These are phyloP conservation scores for Phytophthora brassicae DNA, from an alignment of 352 stramenopile species.

Conservation along the genomic window DNA sequence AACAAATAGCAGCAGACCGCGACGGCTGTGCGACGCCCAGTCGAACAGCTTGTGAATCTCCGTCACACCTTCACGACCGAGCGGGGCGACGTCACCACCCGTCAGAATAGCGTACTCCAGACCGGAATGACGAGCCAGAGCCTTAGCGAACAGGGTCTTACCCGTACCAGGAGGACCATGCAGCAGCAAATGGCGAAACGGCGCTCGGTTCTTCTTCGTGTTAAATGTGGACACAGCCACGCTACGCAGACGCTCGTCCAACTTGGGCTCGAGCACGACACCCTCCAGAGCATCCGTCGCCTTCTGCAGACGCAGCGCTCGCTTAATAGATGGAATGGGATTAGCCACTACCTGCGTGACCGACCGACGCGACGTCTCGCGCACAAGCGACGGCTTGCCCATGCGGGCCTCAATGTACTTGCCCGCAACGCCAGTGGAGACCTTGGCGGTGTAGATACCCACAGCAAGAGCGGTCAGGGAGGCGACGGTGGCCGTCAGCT, in stretches of 20 bases:
- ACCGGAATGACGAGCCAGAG: conserved; percentile 94
- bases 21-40: conserved; percentile 95
- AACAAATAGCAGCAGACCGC: conserved; percentile 97
- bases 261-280: conserved; percentile 94
- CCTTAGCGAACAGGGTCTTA: conserved; percentile 99
- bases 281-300: conserved; percentile 93
- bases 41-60: conserved; percentile 99
- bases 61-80: conserved; percentile 96
- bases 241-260: conserved; percentile 93
- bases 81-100: conserved; percentile 97
- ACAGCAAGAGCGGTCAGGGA: conserved; percentile 94
- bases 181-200: conserved; percentile 97
- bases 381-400: conserved; percentile 96
- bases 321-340: conserved; percentile 88
- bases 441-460: conserved; percentile 96
- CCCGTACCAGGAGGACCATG: conserved; percentile 98
- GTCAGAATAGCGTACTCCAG: conserved; percentile 99
- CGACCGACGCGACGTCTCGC: conserved; percentile 94
- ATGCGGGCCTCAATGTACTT: conserved; percentile 96
- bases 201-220: conserved; percentile 98
- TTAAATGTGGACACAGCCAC: conserved; percentile 97
- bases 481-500: conserved; percentile 95
- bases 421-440: conserved; percentile 91
- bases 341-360: conserved; percentile 79
- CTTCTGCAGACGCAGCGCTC: conserved; percentile 87